phyloP scores from a whole-genome alignment of 2,329 filamentous ascomycete genomes.

The Endothia cerciana region DNA sequence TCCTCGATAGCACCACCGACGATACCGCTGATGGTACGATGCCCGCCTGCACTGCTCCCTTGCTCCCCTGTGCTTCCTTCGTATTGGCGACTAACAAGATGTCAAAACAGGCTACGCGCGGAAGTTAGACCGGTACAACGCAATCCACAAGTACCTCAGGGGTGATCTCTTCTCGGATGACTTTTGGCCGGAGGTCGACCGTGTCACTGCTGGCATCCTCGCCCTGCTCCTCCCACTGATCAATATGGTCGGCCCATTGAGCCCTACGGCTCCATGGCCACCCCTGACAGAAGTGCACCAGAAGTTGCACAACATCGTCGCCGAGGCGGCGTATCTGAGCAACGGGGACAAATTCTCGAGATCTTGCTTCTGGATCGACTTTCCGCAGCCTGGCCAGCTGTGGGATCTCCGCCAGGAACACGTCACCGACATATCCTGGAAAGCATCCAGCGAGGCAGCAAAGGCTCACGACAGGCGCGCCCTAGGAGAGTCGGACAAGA shows the following conservation, averaged over 20 bases:
- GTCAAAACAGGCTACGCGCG: slow-evolving; percentile 12
- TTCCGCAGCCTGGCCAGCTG: slow-evolving; percentile 35
- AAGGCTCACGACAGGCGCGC: slow-evolving; percentile 22
- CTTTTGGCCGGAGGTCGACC: slow-evolving; percentile 46
- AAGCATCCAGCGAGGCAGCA: slow-evolving; percentile 26
- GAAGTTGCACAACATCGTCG: slow-evolving; percentile 39
- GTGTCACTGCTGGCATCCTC: slow-evolving; percentile 24
- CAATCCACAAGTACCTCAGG: slow-evolving; percentile 33
- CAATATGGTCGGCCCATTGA: slow-evolving; percentile 34
- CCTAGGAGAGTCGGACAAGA: slow-evolving; percentile 19
- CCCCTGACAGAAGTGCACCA: slow-evolving; percentile 37
- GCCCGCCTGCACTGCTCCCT: neutral
- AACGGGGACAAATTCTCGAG: slow-evolving; percentile 37
- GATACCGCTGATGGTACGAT: slow-evolving; percentile 14
- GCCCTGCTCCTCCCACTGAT: slow-evolving; percentile 43
- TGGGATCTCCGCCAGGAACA: slow-evolving; percentile 35
- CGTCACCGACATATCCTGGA: slow-evolving; percentile 32
- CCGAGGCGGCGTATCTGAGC: slow-evolving; percentile 38
- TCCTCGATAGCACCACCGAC: slow-evolving; percentile 18
- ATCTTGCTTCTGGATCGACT: slow-evolving; percentile 38
- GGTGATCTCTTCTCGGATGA: slow-evolving; percentile 33
- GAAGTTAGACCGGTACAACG: slow-evolving; percentile 12
- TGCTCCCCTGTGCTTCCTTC: no score
- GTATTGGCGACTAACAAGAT: neutral
- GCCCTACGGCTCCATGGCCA: slow-evolving; percentile 22